A percentile compares a stretch with the other conserved stretches of the same genome.
Conservation (phyloP, 208 protist species). For the Wallacemonas sp. region DNA sequence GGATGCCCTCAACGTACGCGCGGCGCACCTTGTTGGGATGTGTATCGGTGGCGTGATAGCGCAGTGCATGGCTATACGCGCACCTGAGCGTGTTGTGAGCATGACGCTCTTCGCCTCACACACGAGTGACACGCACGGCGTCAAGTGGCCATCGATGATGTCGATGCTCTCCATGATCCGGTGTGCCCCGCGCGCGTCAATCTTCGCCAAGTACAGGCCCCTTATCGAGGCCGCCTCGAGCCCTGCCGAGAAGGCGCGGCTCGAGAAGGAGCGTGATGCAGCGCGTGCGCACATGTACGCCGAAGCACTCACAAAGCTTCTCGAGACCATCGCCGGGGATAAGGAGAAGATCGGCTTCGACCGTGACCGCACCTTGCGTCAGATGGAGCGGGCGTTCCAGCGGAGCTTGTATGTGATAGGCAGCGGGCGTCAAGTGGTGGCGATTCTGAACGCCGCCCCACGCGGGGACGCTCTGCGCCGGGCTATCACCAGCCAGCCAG, state of each 20-base stretch:
- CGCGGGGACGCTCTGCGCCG: slow-evolving; percentile 26
- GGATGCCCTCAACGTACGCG: slow-evolving; percentile 31
- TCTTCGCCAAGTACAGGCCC: slow-evolving; percentile 27
- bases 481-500: slow-evolving; percentile 27
- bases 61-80: slow-evolving; percentile 55
- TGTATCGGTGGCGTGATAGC: slow-evolving; percentile 77
- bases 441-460: slow-evolving; percentile 44
- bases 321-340: slow-evolving; percentile 40
- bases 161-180: slow-evolving; percentile 39
- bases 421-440: slow-evolving; percentile 51
- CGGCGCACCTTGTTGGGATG: slow-evolving; percentile 65
- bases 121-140: slow-evolving; percentile 22
- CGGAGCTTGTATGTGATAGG: slow-evolving; percentile 51
- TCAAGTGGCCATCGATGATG: slow-evolving; percentile 43
- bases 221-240: slow-evolving; percentile 26
- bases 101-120: slow-evolving; percentile 54
- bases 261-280: slow-evolving; percentile 30
- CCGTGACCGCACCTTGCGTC: slow-evolving; percentile 13
- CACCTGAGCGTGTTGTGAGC: slow-evolving; percentile 46
- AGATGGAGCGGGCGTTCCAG: slow-evolving; percentile 41
- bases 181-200: slow-evolving; percentile 32
- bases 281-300: slow-evolving; percentile 34
- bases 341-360: slow-evolving; percentile 44
- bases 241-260: slow-evolving; percentile 25
- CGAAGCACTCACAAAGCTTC: slow-evolving; percentile 30